Conservation (phyloP, 2,329 filamentous ascomycete species). For the Xylariaceae sp. region DNA sequence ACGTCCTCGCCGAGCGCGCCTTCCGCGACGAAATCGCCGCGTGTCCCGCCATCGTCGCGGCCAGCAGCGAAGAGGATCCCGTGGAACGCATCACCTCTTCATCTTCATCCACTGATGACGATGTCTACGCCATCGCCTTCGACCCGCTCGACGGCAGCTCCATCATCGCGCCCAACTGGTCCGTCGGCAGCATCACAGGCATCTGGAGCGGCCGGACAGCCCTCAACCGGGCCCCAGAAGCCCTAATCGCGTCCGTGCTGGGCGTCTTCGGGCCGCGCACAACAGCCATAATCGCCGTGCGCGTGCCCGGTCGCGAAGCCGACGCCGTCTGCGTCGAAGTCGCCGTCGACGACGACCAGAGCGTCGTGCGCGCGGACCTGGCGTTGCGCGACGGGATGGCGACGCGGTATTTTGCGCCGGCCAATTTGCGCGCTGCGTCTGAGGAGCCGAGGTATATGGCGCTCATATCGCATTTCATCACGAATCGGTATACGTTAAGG, state of each 20-base stretch:
- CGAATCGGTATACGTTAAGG: slow-evolving; percentile 52
- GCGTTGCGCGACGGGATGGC: slow-evolving; percentile 35
- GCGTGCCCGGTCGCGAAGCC: slow-evolving; percentile 36
- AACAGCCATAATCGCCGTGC: slow-evolving; percentile 50
- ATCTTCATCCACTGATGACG: background rate
- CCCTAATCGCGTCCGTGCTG: slow-evolving; percentile 46
- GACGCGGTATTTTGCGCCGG: slow-evolving; percentile 57
- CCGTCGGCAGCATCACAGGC: slow-evolving; percentile 55
- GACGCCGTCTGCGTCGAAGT: slow-evolving; percentile 47
- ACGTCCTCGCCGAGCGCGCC: slow-evolving; percentile 46
- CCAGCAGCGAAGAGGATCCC: slow-evolving; percentile 58
- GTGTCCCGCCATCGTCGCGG: slow-evolving; percentile 44
- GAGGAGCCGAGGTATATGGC: slow-evolving; percentile 45
- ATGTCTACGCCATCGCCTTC: slow-evolving; percentile 53
- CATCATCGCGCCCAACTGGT: slow-evolving; percentile 54
- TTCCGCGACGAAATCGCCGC: slow-evolving; percentile 41
- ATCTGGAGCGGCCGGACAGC: slow-evolving; percentile 50
- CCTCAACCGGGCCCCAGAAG: slow-evolving; percentile 37
- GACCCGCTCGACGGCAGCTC: slow-evolving; percentile 60
- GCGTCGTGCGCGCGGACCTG: slow-evolving; percentile 40
- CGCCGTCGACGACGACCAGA: slow-evolving; percentile 34
- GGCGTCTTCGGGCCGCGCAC: slow-evolving; percentile 52
- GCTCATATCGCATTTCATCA: slow-evolving; percentile 47
- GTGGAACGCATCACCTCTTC: slow-evolving; percentile 35
- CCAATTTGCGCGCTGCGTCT: slow-evolving; percentile 54